Conservation (phyloP, 768 basidiomycete genomes). For the Naganishia onofrii region DNA sequence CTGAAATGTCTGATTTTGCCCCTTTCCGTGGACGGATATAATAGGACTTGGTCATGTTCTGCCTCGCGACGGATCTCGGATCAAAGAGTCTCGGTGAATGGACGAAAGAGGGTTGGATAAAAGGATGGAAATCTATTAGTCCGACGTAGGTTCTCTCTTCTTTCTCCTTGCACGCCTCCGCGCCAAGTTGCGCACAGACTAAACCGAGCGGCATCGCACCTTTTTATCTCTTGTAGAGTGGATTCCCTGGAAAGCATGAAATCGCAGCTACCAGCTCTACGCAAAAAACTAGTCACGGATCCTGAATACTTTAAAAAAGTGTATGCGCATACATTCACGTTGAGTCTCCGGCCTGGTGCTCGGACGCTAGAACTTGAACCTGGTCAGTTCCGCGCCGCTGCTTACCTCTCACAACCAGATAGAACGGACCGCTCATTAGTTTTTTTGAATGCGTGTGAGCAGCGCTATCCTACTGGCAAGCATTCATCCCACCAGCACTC, state of each 20-base stretch:
- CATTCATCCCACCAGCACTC: conserved; percentile 50
- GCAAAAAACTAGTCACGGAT: conserved; percentile 44
- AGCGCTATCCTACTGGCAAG: conserved; percentile 51
- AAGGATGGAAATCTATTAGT: conserved; percentile 43
- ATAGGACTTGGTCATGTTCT: conserved; percentile 51
- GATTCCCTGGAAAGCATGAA: conserved; percentile 50
- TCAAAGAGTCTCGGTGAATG: conserved; percentile 50
- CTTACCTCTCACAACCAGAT: too few species aligned
- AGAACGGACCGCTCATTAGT: too few species aligned
- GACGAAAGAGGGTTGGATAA: conserved; percentile 46
- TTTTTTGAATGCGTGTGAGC: too few species aligned
- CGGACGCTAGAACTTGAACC: conserved; percentile 46
- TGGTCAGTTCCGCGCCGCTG: conserved; percentile 37
- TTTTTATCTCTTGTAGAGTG: too few species aligned
- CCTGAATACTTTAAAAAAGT: conserved; percentile 53
- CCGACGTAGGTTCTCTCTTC: conserved; percentile 37
- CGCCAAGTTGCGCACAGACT: too few species aligned
- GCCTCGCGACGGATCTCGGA: conserved; percentile 50
- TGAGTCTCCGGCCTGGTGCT: conserved; percentile 47
- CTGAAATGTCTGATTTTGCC: too few species aligned
- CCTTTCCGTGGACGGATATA: too few species aligned
- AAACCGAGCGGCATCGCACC: too few species aligned
- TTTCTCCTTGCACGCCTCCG: not conserved
- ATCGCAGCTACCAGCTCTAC: conserved; percentile 40
- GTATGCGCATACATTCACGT: conserved; percentile 49